Conservation (phyloP, 768 basidiomycete genomes). For the Clavaria fumosa region DNA sequence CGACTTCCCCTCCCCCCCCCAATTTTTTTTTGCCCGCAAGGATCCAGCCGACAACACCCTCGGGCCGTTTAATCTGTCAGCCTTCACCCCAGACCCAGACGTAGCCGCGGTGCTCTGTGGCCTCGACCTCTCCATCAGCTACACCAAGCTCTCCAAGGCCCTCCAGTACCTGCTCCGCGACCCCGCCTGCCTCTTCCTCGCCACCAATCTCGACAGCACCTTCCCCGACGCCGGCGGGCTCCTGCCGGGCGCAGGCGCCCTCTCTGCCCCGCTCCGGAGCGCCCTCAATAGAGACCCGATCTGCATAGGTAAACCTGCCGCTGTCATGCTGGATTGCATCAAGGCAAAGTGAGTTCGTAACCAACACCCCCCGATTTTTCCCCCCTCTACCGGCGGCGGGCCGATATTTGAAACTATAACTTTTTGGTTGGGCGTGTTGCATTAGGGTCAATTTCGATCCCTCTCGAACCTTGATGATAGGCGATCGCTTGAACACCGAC, state of each 20-base stretch:
- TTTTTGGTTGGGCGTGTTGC: neutral
- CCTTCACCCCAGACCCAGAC: constrained; percentile 59
- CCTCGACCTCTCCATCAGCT: constrained; percentile 74
- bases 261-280: constrained; percentile 69
- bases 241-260: constrained; percentile 73
- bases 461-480: constrained; percentile 81
- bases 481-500: constrained; percentile 91
- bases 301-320: constrained; percentile 81
- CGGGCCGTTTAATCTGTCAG: constrained; percentile 44
- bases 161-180: constrained; percentile 80
- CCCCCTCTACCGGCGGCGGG: neutral
- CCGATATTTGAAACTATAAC: neutral
- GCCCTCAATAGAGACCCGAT: constrained; percentile 58
- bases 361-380: neutral
- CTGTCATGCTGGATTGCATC: constrained; percentile 88
- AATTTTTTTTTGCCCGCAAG: constrained; percentile 30
- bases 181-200: constrained; percentile 68
- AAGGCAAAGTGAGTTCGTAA: constrained; percentile 34
- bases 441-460: constrained; percentile 77
- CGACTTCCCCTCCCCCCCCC: constrained; percentile 1
- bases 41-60: constrained; percentile 75
- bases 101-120: constrained; percentile 95
- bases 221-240: constrained; percentile 61
- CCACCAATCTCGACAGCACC: constrained; percentile 87
- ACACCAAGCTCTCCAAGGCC: constrained; percentile 88